Base-by-base conservation (phyloP, 106 monocot genomes). In the Platanthera zijinensis region DNA sequence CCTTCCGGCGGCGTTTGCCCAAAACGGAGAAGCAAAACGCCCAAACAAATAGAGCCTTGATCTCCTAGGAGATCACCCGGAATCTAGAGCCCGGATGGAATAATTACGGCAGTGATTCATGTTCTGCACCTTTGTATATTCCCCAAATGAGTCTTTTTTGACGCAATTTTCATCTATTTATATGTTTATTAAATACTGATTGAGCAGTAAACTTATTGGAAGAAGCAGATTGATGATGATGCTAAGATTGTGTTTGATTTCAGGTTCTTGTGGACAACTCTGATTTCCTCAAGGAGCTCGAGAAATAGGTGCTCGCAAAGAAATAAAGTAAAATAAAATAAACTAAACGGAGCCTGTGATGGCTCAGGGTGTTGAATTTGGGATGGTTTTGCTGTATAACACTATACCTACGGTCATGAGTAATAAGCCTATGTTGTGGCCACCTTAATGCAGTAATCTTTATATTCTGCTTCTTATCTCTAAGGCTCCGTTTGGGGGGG, bases 241-340 rank as follows among this genome's bases (percentile, higher is more conserved):
- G 39, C 39, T 39, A 39, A 39, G 39, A 39, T 39, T 39, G 39
- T 39, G 3, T 39, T 39, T 7, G 2, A n/a, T 46, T 52, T 50
- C 79, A 90, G 89, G 89, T 90, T 63, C 28, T 90, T 62, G 89
- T 90, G 57, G 87, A 87, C 51, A 32, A 85, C 74, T 14, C 67
- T 1, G 87, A 87, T 64, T 91, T 88, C 80, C 82, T 88, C 25
- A 84, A 84, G 80, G 84, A 86, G 73, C 80, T 89, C 57, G 62
- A 76, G 69, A 64, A 54, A 19, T 73, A 73, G 57, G 14, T 71
- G 9, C 10, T 1, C 39, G 39, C 0, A 39, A 3, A 39, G 39
- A 39, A 39, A 39, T 39, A 39, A 39, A 39, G 3, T 56, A 17
- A 56, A 56, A 56, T 61, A n/a, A 59, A 59, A 6, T 7, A 59